Evolutionary conservation across 2,329 filamentous ascomycete species (phyloP), one percentile per base, ranked within the genome.

Genomic region (Thermothelomyces thermophilus): DNA sequence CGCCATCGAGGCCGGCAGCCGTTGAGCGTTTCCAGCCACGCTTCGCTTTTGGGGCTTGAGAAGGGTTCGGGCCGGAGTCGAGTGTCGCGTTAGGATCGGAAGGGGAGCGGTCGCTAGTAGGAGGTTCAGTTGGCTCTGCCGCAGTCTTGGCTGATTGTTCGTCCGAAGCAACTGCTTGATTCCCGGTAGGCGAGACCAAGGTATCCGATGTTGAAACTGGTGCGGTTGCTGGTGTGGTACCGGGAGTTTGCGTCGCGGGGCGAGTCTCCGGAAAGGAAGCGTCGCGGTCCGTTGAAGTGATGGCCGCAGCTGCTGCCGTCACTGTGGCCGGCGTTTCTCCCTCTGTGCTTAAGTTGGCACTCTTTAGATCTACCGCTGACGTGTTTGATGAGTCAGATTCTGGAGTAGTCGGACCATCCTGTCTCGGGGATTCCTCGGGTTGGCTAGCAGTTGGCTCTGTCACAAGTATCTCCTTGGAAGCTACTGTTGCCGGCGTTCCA

Each of bases 21-120:
- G 49, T 35, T 26, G 59, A 61, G 24, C 59, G 59, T 45, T 62
- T 56, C 20, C 45, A 44, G 17, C 37, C 31, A 17, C 44, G 48
- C 8, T 34, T 49, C 34, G 50, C 28, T 26, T 48, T 53, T 13
- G 44, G 16, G 2, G 48, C 9, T 20, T 34, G 42, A 7, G 54
- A 26, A 16, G 50, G 17, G 8, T n/a, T 16, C n/a, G 46, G 16
- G 6, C 34, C 43, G 1, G 51, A 22, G 17, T 53, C 51, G 9
- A 14, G 20, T 16, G 51, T 28, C 7, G 50, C 24, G 14, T 46
- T 51, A 11, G 40, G 20, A 33, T 41, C 37, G 13, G 46, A 26
- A 20, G 50, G 48, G 5, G 42, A 3, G 14, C 42, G 47, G n/a
- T 40, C 31, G 30, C 24, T 44, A 11, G 37, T 9, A 8, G 14